A percentile compares a stretch with the other conserved stretches of the same genome.
Evolutionary conservation across 129 eudicot species (phyloP).

Genomic region (Smallanthus sonchifolius): DNA sequence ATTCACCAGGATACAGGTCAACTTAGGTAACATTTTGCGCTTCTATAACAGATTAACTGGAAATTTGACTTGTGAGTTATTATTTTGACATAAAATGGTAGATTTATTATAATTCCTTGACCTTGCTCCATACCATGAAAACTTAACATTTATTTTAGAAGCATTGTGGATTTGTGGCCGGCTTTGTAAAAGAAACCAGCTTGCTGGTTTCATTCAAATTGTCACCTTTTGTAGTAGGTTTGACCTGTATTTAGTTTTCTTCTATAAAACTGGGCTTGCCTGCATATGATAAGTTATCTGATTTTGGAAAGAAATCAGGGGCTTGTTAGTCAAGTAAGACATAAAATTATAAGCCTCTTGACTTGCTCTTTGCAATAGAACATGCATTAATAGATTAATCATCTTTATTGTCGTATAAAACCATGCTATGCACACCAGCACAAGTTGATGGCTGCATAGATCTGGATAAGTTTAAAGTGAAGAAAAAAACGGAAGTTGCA

Average conservation of each 20-base stretch:
- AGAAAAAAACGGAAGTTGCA: background rate
- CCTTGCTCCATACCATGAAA: background rate
- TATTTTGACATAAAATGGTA: background rate
- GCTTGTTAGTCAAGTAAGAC: constrained; percentile 1
- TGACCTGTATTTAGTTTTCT: background rate
- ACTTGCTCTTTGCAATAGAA: background rate
- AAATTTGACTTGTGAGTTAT: background rate
- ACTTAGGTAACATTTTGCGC: background rate
- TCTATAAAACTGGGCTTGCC: background rate
- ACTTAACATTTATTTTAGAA: background rate
- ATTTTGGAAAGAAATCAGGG: constrained; percentile 4
- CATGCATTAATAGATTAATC: background rate
- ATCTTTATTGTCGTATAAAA: background rate
- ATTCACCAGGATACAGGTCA: background rate
- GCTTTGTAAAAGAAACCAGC: background rate
- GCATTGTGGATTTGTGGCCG: background rate
- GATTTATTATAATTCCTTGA: background rate
- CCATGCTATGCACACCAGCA: background rate
- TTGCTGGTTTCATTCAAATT: background rate
- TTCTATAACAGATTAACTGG: background rate
- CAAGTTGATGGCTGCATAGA: background rate
- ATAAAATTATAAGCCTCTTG: background rate
- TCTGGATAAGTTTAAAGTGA: background rate
- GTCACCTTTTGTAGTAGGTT: background rate
- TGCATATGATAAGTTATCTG: background rate